These are phyloP conservation scores for Gnomoniopsis smithogilvyi DNA, from an alignment of 2,329 filamentous ascomycete species.

Conservation along the genomic window DNA sequence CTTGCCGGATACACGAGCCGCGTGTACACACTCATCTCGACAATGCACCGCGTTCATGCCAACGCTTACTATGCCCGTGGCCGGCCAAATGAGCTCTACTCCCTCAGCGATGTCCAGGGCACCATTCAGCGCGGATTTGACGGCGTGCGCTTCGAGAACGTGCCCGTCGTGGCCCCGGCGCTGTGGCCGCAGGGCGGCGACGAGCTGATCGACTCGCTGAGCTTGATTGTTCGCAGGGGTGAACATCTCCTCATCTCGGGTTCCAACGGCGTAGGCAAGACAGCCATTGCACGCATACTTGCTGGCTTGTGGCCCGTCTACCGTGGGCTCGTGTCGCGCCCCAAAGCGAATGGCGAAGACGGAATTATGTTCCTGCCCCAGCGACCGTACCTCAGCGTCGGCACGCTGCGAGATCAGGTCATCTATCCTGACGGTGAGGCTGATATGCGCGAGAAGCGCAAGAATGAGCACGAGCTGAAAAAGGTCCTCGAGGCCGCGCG, in stretches of 20 bases:
- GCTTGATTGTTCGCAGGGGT: conserved; percentile 83
- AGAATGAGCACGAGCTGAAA: conserved; percentile 74
- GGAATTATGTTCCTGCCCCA: conserved; percentile 99
- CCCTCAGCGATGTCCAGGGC: conserved; percentile 85
- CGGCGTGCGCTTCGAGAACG: conserved; percentile 87
- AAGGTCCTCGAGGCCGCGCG: conserved; percentile 77
- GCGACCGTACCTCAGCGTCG: conserved; percentile 85
- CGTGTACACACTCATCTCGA: conserved; percentile 93
- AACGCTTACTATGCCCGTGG: conserved; percentile 76
- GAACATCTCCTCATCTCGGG: conserved; percentile 95
- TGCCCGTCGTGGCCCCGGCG: conserved; percentile 85
- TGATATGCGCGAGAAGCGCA: conserved; percentile 83
- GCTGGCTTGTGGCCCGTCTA: conserved; percentile 96
- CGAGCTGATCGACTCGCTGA: conserved; percentile 83
- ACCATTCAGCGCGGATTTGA: conserved; percentile 95
- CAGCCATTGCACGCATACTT: conserved; percentile 79
- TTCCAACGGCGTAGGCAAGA: conserved; percentile 92
- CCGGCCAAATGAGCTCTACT: conserved; percentile 75
- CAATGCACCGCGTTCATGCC: conserved; percentile 89
- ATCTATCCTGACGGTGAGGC: conserved; percentile 95
- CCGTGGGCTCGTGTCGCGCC: conserved; percentile 84
- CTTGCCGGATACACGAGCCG: conserved; percentile 93
- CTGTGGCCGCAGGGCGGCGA: conserved; percentile 90
- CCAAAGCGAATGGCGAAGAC: conserved; percentile 75
- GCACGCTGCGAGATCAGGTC: conserved; percentile 92